Evolutionary conservation across 1,284 basidiomycete species (phyloP), one percentile per base, ranked within the genome.

Genomic region (Cryptococcus sp.): DNA sequence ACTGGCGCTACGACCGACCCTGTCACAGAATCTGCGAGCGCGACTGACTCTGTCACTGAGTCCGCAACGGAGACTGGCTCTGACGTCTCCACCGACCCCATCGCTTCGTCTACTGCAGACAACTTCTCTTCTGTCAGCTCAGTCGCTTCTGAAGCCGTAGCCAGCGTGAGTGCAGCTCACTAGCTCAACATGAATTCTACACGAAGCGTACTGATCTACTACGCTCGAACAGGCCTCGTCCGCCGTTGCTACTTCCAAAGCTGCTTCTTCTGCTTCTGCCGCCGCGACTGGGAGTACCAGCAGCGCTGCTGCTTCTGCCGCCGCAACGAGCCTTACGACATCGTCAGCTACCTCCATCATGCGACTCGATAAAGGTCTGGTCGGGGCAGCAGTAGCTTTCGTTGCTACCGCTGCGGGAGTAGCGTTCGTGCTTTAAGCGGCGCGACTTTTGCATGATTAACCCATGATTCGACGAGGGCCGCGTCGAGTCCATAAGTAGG

Each of bases 281-380:
- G 7, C 49, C 17, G 54, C 46, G 13, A 37, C 20, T 20, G 37
- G 46, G 41, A 47, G 46, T 38, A 44, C 52, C 22, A 50, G 26
- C 19, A 26, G 44, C 46, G 44, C 55, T n/a, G 49, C 52, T 23
- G 19, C 38, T 8, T 22, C 55, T 16, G 59, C 57, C 26, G 43
- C 55, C 34, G 54, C 61, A 0, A 46, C 50, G 13, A 52, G 49
- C 37, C 39, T 46, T 29, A 34, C 61, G 16, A 26, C 55, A 23
- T 25, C 50, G 23, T 41, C 52, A 39, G 45, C 55, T n/a, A 47
- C 38, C 29, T 34, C 29, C 8, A 7, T 34, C 29, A 34, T 34
- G 29, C 29, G 29, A 4, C 29, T 34, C 29, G 8, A 34, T 13
- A 34, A 34, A 13, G 29, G 29, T 7, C 8, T 34, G 8, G 8